These are phyloP conservation scores for Peribolospora baueri DNA, from an alignment of 768 basidiomycete species.

Conservation along the genomic window DNA sequence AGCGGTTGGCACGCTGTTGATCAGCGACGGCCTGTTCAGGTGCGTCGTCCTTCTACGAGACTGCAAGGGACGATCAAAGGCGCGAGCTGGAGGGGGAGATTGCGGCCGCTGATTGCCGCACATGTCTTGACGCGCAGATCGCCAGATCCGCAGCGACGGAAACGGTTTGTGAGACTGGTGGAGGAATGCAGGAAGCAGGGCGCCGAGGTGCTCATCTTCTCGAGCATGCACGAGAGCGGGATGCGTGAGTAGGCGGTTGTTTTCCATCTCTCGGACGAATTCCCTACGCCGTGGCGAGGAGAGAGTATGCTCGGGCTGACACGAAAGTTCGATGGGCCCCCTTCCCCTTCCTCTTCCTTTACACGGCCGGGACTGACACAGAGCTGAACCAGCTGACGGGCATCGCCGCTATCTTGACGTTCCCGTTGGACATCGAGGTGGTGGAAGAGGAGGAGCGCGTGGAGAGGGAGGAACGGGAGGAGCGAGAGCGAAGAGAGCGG, in stretches of 20 bases:
- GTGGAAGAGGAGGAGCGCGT: constrained; percentile 79
- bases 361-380: constrained; percentile 18
- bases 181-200: constrained; percentile 71
- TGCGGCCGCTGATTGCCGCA: not conserved
- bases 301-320: not conserved
- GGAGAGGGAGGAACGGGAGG: constrained; percentile 22
- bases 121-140: constrained; percentile 28
- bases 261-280: not conserved
- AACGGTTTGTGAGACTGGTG: constrained; percentile 62
- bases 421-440: constrained; percentile 81
- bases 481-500: not conserved
- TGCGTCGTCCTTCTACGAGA: constrained; percentile 16
- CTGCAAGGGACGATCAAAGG: not conserved
- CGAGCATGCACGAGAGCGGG: constrained; percentile 97
- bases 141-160: constrained; percentile 49
- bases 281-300: not conserved
- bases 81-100: not conserved
- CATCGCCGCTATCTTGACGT: constrained; percentile 82
- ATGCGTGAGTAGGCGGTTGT: constrained; percentile 41
- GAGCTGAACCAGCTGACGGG: constrained; percentile 92
- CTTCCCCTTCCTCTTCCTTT: not conserved
- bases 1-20: constrained; percentile 77
- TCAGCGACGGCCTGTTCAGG: constrained; percentile 88
- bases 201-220: constrained; percentile 86
- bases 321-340: not conserved